Evolutionary conservation across 2,329 filamentous ascomycete genomes (phyloP).

Genomic region (Arthroderma sp.): DNA sequence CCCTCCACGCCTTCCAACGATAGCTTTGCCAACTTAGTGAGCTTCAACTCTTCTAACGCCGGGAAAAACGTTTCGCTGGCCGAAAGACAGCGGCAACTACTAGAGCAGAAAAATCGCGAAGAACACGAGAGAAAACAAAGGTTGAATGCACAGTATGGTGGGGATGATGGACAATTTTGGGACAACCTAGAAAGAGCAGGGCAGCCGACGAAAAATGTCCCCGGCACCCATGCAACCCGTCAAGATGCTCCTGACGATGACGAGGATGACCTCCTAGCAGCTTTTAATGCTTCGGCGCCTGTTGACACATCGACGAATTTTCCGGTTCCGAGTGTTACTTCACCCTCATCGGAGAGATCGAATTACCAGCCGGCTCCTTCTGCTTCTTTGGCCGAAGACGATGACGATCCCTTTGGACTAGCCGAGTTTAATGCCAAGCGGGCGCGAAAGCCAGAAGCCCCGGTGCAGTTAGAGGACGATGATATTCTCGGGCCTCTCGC

Average conservation of each 20-base stretch:
- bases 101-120: conserved; percentile 62
- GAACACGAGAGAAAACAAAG: conserved; percentile 60
- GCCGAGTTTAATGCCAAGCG: conserved; percentile 37
- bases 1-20: conserved; percentile 31
- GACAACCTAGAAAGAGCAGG: conserved; percentile 48
- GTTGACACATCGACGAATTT: conserved; percentile 49
- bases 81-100: conserved; percentile 54
- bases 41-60: conserved; percentile 36
- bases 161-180: conserved; percentile 54
- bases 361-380: conserved; percentile 2
- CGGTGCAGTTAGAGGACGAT: conserved; percentile 41
- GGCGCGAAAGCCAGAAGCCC: conserved; percentile 38
- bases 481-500: conserved; percentile 50
- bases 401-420: conserved; percentile 79
- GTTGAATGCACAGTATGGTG: conserved; percentile 65
- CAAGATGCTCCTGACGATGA: conserved; percentile 17
- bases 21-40: conserved; percentile 52
- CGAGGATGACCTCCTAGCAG: conserved; percentile 48
- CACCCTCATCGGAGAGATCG: conserved; percentile 7
- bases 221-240: conserved; percentile 24
- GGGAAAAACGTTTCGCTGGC: conserved; percentile 57
- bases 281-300: conserved; percentile 46
- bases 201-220: conserved; percentile 28
- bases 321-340: conserved; percentile 32
- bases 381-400: conserved; percentile 37